phyloP scores from a whole-genome alignment of 202 grass and related monocot genomes.

The Musa balbisiana region DNA sequence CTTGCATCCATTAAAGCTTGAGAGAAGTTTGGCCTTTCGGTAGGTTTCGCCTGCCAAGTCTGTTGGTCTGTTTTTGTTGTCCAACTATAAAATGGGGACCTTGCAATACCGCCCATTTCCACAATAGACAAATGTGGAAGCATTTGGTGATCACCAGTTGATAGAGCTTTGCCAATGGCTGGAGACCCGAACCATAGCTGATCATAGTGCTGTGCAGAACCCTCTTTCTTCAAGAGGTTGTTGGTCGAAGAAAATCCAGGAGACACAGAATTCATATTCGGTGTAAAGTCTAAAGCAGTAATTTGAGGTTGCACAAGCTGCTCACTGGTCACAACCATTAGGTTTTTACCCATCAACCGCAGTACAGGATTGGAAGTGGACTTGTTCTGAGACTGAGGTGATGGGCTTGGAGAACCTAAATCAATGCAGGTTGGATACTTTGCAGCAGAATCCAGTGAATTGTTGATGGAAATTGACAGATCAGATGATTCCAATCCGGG shows the following conservation, averaged over 20 bases:
- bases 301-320: constrained; percentile 19
- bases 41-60: constrained; percentile 30
- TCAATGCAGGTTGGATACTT: constrained; percentile 20
- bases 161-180: constrained; percentile 36
- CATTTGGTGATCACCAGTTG: constrained; percentile 30
- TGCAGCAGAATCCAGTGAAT: constrained; percentile 29
- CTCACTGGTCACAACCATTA: constrained; percentile 19
- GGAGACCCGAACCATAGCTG: constrained; percentile 34
- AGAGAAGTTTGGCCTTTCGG: constrained; percentile 28
- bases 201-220: constrained; percentile 27
- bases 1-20: constrained; percentile 48
- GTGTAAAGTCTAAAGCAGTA: background rate
- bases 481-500: constrained; percentile 38
- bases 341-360: constrained; percentile 25
- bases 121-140: background rate
- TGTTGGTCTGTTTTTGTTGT: constrained; percentile 29
- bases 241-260: constrained; percentile 30
- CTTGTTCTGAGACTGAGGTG: constrained; percentile 34
- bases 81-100: constrained; percentile 34
- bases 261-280: background rate
- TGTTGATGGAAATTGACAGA: constrained; percentile 26
- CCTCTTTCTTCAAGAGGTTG: background rate
- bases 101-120: constrained; percentile 27
- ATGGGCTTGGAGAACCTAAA: constrained; percentile 31
- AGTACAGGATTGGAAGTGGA: constrained; percentile 15